These are phyloP conservation scores for Cutaneotrichosporon cyanovorans DNA, from an alignment of 1,284 basidiomycete species.

Conservation along the genomic window DNA sequence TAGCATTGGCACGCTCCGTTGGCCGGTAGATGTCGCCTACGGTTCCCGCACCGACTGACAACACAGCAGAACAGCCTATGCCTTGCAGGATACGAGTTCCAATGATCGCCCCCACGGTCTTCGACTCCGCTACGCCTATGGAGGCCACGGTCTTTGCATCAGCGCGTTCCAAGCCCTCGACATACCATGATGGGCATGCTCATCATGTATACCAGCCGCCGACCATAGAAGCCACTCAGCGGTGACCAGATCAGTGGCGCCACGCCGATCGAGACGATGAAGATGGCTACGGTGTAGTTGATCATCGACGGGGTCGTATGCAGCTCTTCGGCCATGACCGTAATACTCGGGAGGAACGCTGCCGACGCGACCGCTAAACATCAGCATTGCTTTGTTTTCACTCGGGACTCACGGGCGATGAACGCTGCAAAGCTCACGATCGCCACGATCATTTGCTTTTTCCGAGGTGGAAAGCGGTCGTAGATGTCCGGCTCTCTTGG, in stretches of 20 bases:
- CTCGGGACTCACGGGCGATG: conserved; percentile 48
- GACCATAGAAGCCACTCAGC: conserved; percentile 54
- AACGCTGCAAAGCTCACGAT: conserved; percentile 54
- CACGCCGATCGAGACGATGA: conserved; percentile 43
- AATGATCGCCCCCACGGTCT: conserved; percentile 52
- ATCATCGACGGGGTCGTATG: conserved; percentile 53
- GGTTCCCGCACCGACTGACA: conserved; percentile 56
- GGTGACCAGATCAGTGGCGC: conserved; percentile 53
- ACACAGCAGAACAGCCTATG: conserved; percentile 48
- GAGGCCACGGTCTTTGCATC: conserved; percentile 46
- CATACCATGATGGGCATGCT: conserved; percentile 56
- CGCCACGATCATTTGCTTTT: conserved; percentile 51
- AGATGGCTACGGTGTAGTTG: conserved; percentile 52
- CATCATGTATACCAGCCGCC: conserved; percentile 55
- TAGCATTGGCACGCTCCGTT: conserved; percentile 56
- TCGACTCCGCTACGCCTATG: conserved; percentile 54
- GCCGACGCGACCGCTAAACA: conserved; percentile 58
- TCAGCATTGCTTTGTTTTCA: neutral
- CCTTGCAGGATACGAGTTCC: conserved; percentile 59
- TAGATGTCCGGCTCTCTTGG: conserved; percentile 44
- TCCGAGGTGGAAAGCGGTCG: conserved; percentile 49
- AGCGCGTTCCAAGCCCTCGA: neutral
- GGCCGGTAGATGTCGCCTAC: conserved; percentile 60
- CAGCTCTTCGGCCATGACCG: conserved; percentile 58
- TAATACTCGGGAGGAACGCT: conserved; percentile 62